Evolutionary conservation across 306 rosid species (phyloP), one percentile per base, ranked within the genome.

Genomic region (Crotalaria pallida): DNA sequence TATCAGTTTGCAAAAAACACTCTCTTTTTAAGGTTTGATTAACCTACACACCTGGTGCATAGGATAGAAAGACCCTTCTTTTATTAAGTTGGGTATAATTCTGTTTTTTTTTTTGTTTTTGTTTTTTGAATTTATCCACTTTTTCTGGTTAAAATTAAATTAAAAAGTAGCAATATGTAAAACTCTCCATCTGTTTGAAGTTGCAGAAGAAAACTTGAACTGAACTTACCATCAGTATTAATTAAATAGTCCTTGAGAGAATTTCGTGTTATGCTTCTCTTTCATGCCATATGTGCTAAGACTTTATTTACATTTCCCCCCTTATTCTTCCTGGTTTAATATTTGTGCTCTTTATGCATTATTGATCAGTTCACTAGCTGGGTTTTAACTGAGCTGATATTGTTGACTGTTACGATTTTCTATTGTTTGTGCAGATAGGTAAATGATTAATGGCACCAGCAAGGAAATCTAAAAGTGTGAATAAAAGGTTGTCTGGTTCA

Each of bases 361-460:
- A 29, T 65, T 31, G 48, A 21, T 77, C 36, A 41, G 62, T 27
- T 26, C 23, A 55, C 49, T 59, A 47, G 49, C 12, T 58, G 33
- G 33, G 27, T 22, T 57, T 70, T 67, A 38, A 49, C 56, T 43
- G 12, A 51, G 40, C n/a, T 69, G 13, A 50, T 44, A n/a, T 45
- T 26, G 60, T 12, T 34, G 31, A 26, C 11, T 36, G 68, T 41
- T 73, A 45, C 63, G 31, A 23, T 72, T 36, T 3, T 27, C 82
- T 13, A 38, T 5, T 59, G 33, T 75, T 56, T 48, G 68, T 75
- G 61, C 91, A 78, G 86, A 67, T 56, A 62, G 65, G 26, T 34
- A 70, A 48, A 61, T 61, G 49, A 31, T 77, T 59, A 18, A 92
- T 92, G 97, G 91, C 96, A 13, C 96, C 97, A 0, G 36, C 86